Evolutionary conservation across 257 asterid genomes (phyloP).

Genomic region (Nicotiana sylvestris): DNA sequence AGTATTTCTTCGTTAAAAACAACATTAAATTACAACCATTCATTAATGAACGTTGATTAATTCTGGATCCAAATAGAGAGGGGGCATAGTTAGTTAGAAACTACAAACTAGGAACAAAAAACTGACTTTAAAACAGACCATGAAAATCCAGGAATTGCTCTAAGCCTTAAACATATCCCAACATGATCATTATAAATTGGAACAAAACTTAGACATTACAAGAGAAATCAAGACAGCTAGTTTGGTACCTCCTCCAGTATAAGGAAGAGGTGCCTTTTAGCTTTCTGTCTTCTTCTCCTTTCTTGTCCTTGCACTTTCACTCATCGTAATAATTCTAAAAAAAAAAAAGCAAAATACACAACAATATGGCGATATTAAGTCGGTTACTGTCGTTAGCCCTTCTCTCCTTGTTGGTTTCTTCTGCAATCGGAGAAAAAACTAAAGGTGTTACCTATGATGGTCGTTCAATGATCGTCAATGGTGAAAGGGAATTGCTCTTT

Average conservation of each 20-base stretch:
- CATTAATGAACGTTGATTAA: background rate
- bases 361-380: background rate
- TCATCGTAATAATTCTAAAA: background rate
- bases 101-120: background rate
- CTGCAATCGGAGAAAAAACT: conserved; percentile 6
- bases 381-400: background rate
- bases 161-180: background rate
- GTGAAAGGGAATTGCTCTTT: conserved; percentile 50
- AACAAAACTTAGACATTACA: background rate
- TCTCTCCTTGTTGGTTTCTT: background rate
- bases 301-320: background rate
- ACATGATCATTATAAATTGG: background rate
- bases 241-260: conserved; percentile 7
- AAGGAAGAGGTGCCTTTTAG: conserved; percentile 15
- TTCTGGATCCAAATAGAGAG: background rate
- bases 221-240: conserved; percentile 8
- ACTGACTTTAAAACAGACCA: background rate
- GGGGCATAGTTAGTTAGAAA: background rate
- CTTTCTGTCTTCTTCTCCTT: background rate
- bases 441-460: conserved; percentile 44
- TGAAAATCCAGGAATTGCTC: background rate
- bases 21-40: background rate
- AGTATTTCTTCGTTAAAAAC: background rate
- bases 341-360: background rate
- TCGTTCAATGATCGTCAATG: conserved; percentile 58